phyloP scores from a whole-genome alignment of 176 grass and related monocot genomes.

The Aegilops sharonensis region DNA sequence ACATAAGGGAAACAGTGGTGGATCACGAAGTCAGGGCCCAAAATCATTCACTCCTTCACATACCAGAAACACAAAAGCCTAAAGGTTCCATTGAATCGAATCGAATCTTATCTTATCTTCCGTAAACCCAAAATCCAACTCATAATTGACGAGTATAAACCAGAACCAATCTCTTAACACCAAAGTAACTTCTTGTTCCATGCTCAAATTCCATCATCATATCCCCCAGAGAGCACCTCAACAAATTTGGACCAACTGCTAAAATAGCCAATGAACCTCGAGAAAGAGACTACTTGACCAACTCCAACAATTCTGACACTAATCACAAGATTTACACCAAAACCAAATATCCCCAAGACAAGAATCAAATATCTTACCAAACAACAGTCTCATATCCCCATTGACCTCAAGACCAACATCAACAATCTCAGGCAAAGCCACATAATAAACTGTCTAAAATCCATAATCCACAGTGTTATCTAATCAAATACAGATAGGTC shows the following conservation, averaged over 20 bases:
- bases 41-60: too few species aligned
- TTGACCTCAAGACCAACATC: not conserved
- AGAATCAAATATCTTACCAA: not conserved
- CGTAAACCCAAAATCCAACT: not conserved
- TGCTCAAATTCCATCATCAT: not conserved
- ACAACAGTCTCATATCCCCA: not conserved
- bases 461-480: constrained; percentile 6
- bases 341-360: not conserved
- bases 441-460: not conserved
- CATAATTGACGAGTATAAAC: not conserved
- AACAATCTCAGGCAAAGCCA: not conserved
- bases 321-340: constrained; percentile 4
- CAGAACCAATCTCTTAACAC: not conserved
- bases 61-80: not conserved
- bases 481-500: not conserved
- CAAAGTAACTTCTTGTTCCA: not conserved
- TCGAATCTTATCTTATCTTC: too few species aligned
- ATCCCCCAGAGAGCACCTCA: not conserved
- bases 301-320: not conserved
- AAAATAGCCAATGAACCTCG: not conserved
- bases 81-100: not conserved
- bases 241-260: not conserved
- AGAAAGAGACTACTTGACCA: not conserved
- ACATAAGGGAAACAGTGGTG: too few species aligned
- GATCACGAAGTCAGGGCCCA: too few species aligned